phyloP scores from a whole-genome alignment of 2,329 filamentous ascomycete species.

The Huntiella omanensis region DNA sequence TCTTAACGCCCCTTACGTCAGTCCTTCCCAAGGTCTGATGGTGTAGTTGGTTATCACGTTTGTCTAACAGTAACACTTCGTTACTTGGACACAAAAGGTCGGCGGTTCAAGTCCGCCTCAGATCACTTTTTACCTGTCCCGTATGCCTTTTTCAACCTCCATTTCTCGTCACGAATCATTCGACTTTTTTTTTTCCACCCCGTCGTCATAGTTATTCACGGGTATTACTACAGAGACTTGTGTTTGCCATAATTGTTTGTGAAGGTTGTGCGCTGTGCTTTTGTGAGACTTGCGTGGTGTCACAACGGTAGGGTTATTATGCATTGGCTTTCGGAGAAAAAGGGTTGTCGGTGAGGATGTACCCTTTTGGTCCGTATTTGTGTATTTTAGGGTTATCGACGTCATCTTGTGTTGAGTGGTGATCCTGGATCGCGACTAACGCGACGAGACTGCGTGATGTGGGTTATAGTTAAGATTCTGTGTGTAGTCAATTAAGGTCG shows the following conservation, averaged over 20 bases:
- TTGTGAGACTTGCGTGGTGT: not conserved
- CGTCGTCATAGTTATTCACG: too few species aligned
- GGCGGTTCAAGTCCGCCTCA: slow-evolving; percentile 9
- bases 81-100: slow-evolving; percentile 7
- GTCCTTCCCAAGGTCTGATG: not conserved
- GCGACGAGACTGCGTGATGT: too few species aligned
- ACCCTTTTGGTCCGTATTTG: too few species aligned
- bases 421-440: too few species aligned
- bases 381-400: too few species aligned
- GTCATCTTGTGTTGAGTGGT: too few species aligned
- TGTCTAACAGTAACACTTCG: slow-evolving; percentile 7
- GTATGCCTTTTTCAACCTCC: too few species aligned
- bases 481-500: too few species aligned
- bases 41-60: slow-evolving; percentile 10
- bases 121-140: not conserved
- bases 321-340: not conserved
- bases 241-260: not conserved
- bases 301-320: not conserved
- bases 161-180: too few species aligned
- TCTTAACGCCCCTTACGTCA: fast-evolving
- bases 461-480: too few species aligned
- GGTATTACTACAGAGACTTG: not conserved
- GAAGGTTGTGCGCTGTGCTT: not conserved
- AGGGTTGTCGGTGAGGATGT: too few species aligned
- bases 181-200: too few species aligned